Evolutionary conservation across 2,329 filamentous ascomycete species (phyloP), one percentile per base, ranked within the genome.

Genomic region (Aspergillus tamarii): DNA sequence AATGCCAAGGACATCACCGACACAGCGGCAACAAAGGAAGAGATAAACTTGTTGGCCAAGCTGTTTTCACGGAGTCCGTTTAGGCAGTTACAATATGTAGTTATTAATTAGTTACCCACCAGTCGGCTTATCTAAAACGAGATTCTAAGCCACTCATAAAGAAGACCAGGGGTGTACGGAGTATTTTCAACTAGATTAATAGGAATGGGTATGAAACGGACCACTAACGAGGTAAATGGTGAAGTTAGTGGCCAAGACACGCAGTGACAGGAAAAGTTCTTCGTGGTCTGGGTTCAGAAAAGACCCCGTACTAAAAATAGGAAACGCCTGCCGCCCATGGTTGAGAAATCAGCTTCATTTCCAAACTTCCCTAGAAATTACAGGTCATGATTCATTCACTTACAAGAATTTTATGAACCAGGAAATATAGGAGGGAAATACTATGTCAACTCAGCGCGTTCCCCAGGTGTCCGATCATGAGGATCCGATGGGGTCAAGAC

Each of bases 221-320:
- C 19, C 36, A 53, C 46, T 45, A 30, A 53, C 30, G 43, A 16
- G 32, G 52, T 9, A 36, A 55, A 39, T 36, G 52, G 52, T 23
- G 30, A 36, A 36, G 30, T 9, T 21, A 34, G 48, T 52, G 52
- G 52, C n/a, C 8, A 32, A 55, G 32, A 55, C 30, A 26, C 16
- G 19, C 16, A 11, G 48, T 21, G 50, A 34, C 28, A 34, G 50
- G 28, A 19, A 59, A 34, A 59, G 46, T 32, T 32, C 39, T 59
- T 60, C 23, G 30, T 21, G 52, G 30, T 54, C 52, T 54, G 52
- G 28, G 26, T 53, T 53, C 50, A 34, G 45, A 23, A 23, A 46
- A 23, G 21, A 48, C n/a, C 12, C n/a, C 6, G 52, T 56, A n/a
- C 60, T 61, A 65, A 65, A 65, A 65, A 65, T 65, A 65, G 64